Evolutionary conservation across 2,329 filamentous ascomycete species (phyloP).

Genomic region (Pochonia chlamydosporia): DNA sequence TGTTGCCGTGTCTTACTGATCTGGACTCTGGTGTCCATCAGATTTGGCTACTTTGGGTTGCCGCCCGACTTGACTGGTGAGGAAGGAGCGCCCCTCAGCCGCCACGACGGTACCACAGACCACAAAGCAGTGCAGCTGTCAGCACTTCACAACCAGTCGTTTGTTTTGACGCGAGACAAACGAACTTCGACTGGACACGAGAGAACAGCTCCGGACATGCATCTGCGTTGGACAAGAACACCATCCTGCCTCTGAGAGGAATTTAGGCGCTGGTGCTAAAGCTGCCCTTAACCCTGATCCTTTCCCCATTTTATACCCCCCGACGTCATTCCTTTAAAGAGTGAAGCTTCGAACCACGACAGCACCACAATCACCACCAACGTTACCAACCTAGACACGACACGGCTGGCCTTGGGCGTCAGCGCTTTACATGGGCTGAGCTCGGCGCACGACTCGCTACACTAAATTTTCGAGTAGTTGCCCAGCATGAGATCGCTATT

Average conservation of each 20-base stretch:
- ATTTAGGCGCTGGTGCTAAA: background rate
- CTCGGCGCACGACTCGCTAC: background rate
- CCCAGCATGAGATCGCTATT: constrained; percentile 29
- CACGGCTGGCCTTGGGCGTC: background rate
- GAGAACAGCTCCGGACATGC: background rate
- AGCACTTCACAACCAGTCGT: background rate
- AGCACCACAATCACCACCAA: background rate
- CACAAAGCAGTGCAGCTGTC: background rate
- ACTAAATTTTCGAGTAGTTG: background rate
- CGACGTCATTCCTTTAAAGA: background rate
- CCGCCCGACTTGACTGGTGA: background rate
- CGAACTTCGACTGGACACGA: background rate
- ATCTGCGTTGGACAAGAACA: background rate
- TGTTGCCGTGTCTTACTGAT: too few species aligned
- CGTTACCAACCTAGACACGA: background rate
- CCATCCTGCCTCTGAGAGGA: background rate
- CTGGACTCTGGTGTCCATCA: too few species aligned
- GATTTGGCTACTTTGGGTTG: background rate
- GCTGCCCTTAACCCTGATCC: background rate
- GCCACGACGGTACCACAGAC: background rate
- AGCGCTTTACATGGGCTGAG: background rate
- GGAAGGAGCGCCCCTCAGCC: background rate
- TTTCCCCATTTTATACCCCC: too few species aligned
- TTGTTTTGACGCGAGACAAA: background rate
- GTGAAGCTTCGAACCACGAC: too few species aligned